phyloP scores from a whole-genome alignment of 352 stramenopile species.

The Phytophthora sojae region DNA sequence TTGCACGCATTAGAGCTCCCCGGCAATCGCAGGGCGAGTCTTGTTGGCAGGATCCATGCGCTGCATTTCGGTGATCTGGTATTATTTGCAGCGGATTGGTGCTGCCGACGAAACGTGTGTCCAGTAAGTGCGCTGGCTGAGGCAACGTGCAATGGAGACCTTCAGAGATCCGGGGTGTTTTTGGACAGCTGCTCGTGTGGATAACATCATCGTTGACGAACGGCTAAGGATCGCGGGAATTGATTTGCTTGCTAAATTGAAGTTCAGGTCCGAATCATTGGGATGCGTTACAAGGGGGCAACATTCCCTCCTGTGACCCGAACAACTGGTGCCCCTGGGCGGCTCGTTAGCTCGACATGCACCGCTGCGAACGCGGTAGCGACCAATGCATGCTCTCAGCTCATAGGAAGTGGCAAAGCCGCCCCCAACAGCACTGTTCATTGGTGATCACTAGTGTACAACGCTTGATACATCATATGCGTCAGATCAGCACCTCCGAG shows the following conservation, averaged over 20 bases:
- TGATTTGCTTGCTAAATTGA: background rate
- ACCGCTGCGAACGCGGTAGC: background rate
- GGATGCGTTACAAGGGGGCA: slow-evolving; percentile 1
- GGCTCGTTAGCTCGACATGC: background rate
- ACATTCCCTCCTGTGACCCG: background rate
- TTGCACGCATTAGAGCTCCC: background rate
- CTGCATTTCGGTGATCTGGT: background rate
- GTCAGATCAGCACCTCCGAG: background rate
- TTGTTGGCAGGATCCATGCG: background rate
- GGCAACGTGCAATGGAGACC: background rate
- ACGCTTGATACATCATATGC: background rate
- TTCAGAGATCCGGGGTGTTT: background rate
- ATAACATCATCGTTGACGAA: slow-evolving; percentile 1
- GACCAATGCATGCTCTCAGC: background rate
- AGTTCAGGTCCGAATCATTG: background rate
- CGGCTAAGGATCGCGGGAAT: background rate
- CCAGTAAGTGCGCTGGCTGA: background rate
- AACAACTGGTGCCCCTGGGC: background rate
- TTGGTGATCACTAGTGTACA: background rate
- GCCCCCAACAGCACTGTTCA: background rate
- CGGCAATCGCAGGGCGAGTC: background rate
- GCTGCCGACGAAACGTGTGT: background rate
- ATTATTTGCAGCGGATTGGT: background rate
- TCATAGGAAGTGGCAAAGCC: background rate
- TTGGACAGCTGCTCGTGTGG: background rate